Base-by-base conservation (phyloP, 176 grass and related monocot genomes). In the Cenchrus americanus region DNA sequence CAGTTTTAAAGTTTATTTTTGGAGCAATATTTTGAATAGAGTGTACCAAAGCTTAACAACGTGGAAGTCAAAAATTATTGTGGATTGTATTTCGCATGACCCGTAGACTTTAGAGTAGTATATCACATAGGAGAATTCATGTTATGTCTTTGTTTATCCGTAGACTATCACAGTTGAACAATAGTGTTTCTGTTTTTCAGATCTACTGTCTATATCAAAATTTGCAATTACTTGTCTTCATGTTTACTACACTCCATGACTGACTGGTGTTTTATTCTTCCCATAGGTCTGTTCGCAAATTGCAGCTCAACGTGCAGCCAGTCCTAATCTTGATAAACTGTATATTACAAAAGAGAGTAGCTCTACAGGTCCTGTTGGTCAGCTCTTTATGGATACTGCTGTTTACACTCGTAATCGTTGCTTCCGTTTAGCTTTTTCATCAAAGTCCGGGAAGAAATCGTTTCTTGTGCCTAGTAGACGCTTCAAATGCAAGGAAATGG, bases 331-430 rank as follows among this genome's bases (percentile, higher is more conserved):
- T 68, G 82, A 88, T 58, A 91, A 93, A 85, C 72, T 98, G 49
- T 90, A 95, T 80, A 89, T 92, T 79, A 85, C 44, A 52, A 98
- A 98, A 91, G 91, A 95, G 23, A 64, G 76, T 42, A 88, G 76
- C 69, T 82, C 75, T 87, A 50, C 51, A 76, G 67, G 63, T 73
- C 43, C 26, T 83, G 53, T 54, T 66, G 59, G 77, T 69, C 82
- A 92, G 42, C 89, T 95, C 69, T 98, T 98, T 83, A 47, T 98
- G 64, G 96, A 98, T 80, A 91, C 50, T 66, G 89, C 91, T 51
- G 96, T 98, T 51, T 98, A 98, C 83, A 83, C 96, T 85, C 93
- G 91, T 73, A 98, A 98, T 88, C 91, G 93, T 53, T 98, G 96
- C 79, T 98, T 98, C 82, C 90, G 91, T 72, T 88, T 98, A 82